Evolutionary conservation across 2,329 filamentous ascomycete species (phyloP).

Genomic region (Phaeophleospora eucalypticola): DNA sequence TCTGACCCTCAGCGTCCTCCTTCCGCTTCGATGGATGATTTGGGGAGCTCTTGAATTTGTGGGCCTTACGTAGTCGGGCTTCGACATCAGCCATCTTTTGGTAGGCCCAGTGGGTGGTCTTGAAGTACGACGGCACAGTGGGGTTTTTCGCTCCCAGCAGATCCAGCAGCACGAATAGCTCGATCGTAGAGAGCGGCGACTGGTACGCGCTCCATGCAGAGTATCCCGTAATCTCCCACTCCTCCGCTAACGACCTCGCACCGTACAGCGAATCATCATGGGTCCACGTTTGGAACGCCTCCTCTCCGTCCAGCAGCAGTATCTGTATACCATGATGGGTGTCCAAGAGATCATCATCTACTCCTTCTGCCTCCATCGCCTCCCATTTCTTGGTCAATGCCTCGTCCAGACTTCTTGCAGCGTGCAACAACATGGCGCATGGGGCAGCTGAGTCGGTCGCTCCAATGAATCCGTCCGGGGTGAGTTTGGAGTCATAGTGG

Average conservation of each 20-base stretch:
- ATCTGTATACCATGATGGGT: conserved; percentile 83
- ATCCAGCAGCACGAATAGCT: conserved; percentile 86
- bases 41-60: conserved; percentile 61
- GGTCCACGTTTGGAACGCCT: conserved; percentile 81
- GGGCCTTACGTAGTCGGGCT: conserved; percentile 63
- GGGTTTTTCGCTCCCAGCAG: conserved; percentile 70
- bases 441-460: conserved; percentile 91
- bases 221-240: conserved; percentile 71
- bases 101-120: conserved; percentile 92
- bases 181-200: conserved; percentile 72
- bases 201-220: conserved; percentile 69
- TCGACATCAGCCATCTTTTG: conserved; percentile 70
- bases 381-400: conserved; percentile 80
- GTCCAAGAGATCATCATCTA: conserved; percentile 51
- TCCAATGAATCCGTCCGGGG: conserved; percentile 82
- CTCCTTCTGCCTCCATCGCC: conserved; percentile 56
- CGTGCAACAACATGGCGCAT: conserved; percentile 89
- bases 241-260: conserved; percentile 68
- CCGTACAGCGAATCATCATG: conserved; percentile 83
- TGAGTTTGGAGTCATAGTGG: conserved; percentile 85
- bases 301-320: conserved; percentile 86
- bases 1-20: conserved; percentile 1
- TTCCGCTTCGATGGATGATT: conserved; percentile 41
- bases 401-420: conserved; percentile 72
- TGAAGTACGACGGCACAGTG: conserved; percentile 77